Conservation (phyloP, 768 basidiomycete species). For the Hydnomerulius pinastri region DNA sequence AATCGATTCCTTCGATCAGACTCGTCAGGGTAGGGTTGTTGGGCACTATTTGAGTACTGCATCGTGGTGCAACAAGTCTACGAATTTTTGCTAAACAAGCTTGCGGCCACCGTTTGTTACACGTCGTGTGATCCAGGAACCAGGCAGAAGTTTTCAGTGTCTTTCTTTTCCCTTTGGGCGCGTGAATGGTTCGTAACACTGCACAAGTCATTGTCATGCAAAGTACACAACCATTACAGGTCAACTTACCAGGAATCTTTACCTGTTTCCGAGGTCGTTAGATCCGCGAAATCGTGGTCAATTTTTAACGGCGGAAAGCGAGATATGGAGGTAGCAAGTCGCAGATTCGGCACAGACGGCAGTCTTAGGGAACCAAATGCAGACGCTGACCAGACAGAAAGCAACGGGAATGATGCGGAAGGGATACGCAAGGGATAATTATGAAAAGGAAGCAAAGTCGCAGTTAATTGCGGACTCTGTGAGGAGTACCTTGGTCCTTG, state of each 20-base stretch:
- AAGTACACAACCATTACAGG: background rate
- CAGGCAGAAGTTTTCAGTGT: background rate
- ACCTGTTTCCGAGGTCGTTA: background rate
- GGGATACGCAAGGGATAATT: background rate
- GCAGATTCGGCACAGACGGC: background rate
- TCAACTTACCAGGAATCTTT: constrained; percentile 1
- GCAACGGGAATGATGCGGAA: background rate
- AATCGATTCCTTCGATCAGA: constrained; percentile 66
- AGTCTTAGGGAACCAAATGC: background rate
- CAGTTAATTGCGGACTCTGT: constrained; percentile 1
- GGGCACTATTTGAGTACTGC: constrained; percentile 32
- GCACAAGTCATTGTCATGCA: background rate
- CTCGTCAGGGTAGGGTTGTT: constrained; percentile 44
- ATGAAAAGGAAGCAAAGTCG: background rate
- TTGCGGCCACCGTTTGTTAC: constrained; percentile 8
- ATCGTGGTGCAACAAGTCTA: constrained; percentile 26
- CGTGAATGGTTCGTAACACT: background rate
- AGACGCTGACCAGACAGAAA: background rate
- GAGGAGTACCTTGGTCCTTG: background rate
- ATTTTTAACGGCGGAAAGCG: background rate
- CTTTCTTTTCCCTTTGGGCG: background rate
- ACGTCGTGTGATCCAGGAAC: constrained; percentile 23
- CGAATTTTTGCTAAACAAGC: constrained; percentile 3
- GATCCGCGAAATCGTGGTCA: background rate
- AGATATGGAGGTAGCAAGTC: background rate